Base-by-base conservation (phyloP, 106 monocot genomes). In the Amphibolis antarctica region DNA sequence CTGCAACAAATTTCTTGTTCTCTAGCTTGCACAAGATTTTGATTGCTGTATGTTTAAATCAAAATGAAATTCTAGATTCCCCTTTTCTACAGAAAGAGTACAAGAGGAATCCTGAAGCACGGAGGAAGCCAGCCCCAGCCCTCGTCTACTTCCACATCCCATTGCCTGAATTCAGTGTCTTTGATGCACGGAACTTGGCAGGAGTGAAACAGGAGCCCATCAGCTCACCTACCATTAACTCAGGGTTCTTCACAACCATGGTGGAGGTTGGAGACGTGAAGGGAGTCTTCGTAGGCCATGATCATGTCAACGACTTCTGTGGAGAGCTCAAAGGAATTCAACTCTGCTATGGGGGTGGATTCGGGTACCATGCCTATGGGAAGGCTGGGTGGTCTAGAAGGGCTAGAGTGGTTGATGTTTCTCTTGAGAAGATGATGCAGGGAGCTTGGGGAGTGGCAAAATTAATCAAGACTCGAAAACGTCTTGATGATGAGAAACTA, bases 311-410 rank as follows among this genome's bases (percentile, higher is more conserved):
- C 60, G 94, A 96, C 36, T 96, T 89, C 44, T 96, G 94, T 17
- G 89, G 89, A 0, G 70, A 84, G 69, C 74, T 89, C 9, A 78
- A 57, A 28, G 78, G 76, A 5, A 82, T 96, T 59, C 68, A 84
- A 21, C 75, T 96, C 7, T 96, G 94, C 56, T 96, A 96, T 66
- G 83, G 81, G 17, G 94, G 94, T 25, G 94, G 94, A 4, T 86
- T 89, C 47, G 94, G 94, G 0, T 96, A 96, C 68, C 94, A 96
- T 75, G 94, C 94, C 18, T 96, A 96, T 72, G 94, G 94, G 55
- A 82, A 89, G 80, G 83, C 86, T 26, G 94, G 94, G 19, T 96
- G 94, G 94, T 59, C 94, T n/a, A 86, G 89, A 69, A 83, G 94
- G 60, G 70, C 94, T 19, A 81, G 94, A 56, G 86, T 96, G 42